These are phyloP conservation scores for Gossypium ekmanianum DNA, from an alignment of 345 rosid genomes.

Conservation along the genomic window DNA sequence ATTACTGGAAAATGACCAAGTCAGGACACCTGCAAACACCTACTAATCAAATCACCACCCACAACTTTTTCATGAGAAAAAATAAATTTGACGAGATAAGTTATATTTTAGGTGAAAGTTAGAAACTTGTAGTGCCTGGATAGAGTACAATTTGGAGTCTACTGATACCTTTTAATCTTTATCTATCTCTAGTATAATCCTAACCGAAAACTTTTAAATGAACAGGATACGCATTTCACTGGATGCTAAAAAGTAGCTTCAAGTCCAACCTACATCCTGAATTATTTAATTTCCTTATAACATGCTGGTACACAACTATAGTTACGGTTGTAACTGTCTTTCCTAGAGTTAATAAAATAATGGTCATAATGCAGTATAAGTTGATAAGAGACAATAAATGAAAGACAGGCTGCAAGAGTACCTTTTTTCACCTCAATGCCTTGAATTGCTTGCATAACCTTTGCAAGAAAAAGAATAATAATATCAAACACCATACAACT, in stretches of 20 bases:
- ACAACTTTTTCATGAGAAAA: slow-evolving; percentile 1
- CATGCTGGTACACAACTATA: background rate
- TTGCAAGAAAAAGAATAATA: slow-evolving; percentile 1
- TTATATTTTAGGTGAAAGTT: background rate
- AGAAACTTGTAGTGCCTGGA: background rate
- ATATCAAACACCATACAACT: background rate
- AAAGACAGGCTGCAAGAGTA: background rate
- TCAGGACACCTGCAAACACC: background rate
- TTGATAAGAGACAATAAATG: background rate
- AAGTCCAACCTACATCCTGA: no score
- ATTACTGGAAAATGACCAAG: background rate
- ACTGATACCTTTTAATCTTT: background rate
- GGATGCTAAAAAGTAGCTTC: no score
- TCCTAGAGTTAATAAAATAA: background rate
- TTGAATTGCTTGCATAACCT: slow-evolving; percentile 25
- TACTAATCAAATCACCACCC: background rate
- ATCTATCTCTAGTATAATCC: background rate
- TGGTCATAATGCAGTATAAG: background rate
- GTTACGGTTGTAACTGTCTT: background rate
- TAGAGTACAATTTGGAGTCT: background rate
- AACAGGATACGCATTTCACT: background rate
- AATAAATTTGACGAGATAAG: background rate
- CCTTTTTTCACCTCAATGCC: slow-evolving; percentile 21
- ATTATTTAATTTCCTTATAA: no score
- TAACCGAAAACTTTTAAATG: background rate